Conservation (phyloP, 257 asterid species). For the Hygrophila difformis region DNA sequence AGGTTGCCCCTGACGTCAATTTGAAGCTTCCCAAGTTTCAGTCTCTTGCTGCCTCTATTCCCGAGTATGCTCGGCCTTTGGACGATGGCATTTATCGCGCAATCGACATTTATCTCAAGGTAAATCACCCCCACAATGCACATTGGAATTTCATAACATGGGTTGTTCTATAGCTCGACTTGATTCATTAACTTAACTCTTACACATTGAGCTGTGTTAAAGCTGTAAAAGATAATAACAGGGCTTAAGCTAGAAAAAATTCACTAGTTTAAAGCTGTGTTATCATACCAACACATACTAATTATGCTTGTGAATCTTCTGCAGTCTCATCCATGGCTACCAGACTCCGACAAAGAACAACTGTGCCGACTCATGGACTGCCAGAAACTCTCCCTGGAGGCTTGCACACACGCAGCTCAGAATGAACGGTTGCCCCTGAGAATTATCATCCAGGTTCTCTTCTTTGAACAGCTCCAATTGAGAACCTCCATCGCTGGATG, state of each 20-base stretch:
- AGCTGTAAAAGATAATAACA: background rate
- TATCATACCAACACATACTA: no score
- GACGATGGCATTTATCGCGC: conserved; percentile 98
- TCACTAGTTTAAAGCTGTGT: no score
- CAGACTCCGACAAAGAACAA: conserved; percentile 77
- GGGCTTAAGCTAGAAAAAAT: no score
- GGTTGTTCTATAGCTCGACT: no score
- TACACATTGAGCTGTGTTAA: no score
- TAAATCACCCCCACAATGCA: conserved; percentile 14
- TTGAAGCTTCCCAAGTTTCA: conserved; percentile 84
- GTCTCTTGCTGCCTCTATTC: conserved; percentile 79
- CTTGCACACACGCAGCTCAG: conserved; percentile 98
- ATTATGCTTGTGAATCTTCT: conserved; percentile 7
- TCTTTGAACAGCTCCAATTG: conserved; percentile 92
- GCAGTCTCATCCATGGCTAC: conserved; percentile 96
- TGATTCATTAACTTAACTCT: no score
- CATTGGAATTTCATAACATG: background rate
- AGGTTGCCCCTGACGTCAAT: conserved; percentile 90
- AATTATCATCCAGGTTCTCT: conserved; percentile 83
- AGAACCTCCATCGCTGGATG: conserved; percentile 94
- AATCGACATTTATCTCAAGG: conserved; percentile 87
- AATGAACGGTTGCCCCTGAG: conserved; percentile 86
- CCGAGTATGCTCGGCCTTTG: conserved; percentile 87
- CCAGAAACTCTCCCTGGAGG: conserved; percentile 94
- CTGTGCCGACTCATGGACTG: conserved; percentile 96